Base-by-base conservation (phyloP, 345 rosid genomes). In the Corchorus olitorius region DNA sequence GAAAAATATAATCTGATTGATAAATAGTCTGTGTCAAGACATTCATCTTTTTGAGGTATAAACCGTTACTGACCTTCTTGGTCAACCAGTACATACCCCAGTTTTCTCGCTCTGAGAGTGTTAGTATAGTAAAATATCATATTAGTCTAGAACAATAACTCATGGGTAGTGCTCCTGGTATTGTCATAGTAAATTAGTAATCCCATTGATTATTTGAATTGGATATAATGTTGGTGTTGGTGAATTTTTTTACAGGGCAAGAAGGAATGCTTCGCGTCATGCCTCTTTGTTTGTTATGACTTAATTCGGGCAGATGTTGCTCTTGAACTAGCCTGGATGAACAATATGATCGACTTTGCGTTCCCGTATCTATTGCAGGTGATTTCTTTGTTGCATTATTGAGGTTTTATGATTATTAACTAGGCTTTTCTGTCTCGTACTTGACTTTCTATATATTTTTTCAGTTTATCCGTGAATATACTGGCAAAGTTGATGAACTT, bases 231-330 rank as follows among this genome's bases (percentile, higher is more conserved):
- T 46, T 19, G 4, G 22, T 16, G 22, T 49, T 43, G 77, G 8
- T 80, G 33, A 27, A 66, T 70, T 33, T 41, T 72, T 12, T 6
- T 71, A 76, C 91, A 91, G 95, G 92, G 92, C 20, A 95, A 92
- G 86, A 93, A 93, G 83, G 99, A 93, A 84, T 92, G 98, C 78
- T 95, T 95, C 72, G 97, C 97, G 10, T 81, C 98, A 15, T 95
- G 97, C 86, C 93, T 95, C 63, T 95, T 93, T 85, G 99, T 95
- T 37, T 95, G 98, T 80, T 91, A 95, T 35, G 99, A 93, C 74
- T 86, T 93, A 75, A 80, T 95, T 71, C 88, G 97, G 70, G 81
- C 94, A 65, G 98, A 95, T 55, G 84, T 93, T 75, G 97, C 89
- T 69, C 91, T 95, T 65, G 98, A 95, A 80, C 93, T 87, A 43